A percentile compares a stretch with the other conserved stretches of the same genome.
Evolutionary conservation across 2,329 filamentous ascomycete genomes (phyloP).

Genomic region (Byssoonygena ceratinophila): DNA sequence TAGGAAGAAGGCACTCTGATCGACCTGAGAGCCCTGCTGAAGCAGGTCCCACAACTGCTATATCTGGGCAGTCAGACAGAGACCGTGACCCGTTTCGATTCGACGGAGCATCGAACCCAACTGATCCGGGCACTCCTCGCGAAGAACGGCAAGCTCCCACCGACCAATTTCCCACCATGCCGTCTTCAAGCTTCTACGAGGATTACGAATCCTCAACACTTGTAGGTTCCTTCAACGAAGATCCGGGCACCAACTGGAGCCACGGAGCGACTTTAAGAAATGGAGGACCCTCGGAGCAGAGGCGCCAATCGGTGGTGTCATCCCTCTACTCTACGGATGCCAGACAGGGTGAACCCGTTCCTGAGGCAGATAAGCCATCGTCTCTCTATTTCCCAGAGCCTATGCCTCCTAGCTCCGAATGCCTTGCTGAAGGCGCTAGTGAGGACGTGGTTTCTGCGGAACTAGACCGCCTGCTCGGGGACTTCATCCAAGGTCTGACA

Average conservation of each 20-base stretch:
- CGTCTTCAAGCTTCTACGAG: conserved; percentile 40
- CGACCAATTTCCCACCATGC: conserved; percentile 35
- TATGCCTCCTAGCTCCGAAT: conserved; percentile 31
- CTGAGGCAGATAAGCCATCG: conserved; percentile 5
- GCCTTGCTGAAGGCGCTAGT: conserved; percentile 30
- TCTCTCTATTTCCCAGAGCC: conserved; percentile 31
- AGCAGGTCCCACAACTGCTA: conserved; percentile 33
- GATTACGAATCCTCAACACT: conserved; percentile 21
- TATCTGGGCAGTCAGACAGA: conserved; percentile 30
- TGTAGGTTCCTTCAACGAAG: conserved; percentile 1
- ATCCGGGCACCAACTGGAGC: conserved; percentile 4
- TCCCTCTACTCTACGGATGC: conserved; percentile 14
- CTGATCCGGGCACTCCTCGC: conserved; percentile 11
- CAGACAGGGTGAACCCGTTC: neutral
- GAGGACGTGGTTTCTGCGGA: conserved; percentile 31
- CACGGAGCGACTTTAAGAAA: conserved; percentile 10
- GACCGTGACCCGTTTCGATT: conserved; percentile 37
- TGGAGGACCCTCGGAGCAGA: neutral
- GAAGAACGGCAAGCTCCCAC: conserved; percentile 18
- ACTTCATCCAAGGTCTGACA: conserved; percentile 31
- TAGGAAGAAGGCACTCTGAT: neutral
- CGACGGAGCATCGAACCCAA: conserved; percentile 27
- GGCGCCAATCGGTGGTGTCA: conserved; percentile 7
- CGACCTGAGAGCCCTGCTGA: conserved; percentile 20
- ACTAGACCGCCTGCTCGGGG: conserved; percentile 33